Evolutionary conservation across 75 land plant genomes (phyloP).

Genomic region (Pinus tabuliformis): DNA sequence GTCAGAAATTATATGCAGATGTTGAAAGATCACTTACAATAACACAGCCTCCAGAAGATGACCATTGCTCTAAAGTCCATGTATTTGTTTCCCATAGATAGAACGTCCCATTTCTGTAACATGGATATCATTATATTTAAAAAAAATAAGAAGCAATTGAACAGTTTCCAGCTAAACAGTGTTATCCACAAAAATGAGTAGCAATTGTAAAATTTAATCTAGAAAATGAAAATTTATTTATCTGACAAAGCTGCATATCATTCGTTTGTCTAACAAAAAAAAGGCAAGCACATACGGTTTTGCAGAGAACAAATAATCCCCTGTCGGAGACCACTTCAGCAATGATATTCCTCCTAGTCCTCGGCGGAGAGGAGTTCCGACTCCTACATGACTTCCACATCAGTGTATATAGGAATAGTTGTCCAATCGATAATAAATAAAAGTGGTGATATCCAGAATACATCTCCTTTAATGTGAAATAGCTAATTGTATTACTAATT

Average conservation of each 20-base stretch:
- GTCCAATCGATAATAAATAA: neutral
- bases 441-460: neutral
- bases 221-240: neutral
- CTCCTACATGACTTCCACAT: slow-evolving; percentile 30
- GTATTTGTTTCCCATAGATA: slow-evolving; percentile 96
- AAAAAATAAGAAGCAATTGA: neutral
- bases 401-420: neutral
- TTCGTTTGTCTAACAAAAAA: neutral
- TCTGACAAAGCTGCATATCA: neutral
- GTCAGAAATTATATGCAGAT: neutral
- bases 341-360: slow-evolving; percentile 81
- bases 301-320: slow-evolving; percentile 88
- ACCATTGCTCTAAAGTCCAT: slow-evolving; percentile 96
- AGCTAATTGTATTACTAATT: neutral
- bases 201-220: neutral
- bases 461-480: neutral
- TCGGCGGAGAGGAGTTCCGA: slow-evolving; percentile 84
- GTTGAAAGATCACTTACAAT: slow-evolving; percentile 43
- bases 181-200: neutral
- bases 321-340: slow-evolving; percentile 88
- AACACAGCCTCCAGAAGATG: slow-evolving; percentile 76
- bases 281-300: slow-evolving; percentile 44
- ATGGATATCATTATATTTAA: neutral
- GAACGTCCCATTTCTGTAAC: slow-evolving; percentile 84
- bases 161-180: neutral